phyloP scores from a whole-genome alignment of 306 rosid genomes.

The Casuarina glauca region DNA sequence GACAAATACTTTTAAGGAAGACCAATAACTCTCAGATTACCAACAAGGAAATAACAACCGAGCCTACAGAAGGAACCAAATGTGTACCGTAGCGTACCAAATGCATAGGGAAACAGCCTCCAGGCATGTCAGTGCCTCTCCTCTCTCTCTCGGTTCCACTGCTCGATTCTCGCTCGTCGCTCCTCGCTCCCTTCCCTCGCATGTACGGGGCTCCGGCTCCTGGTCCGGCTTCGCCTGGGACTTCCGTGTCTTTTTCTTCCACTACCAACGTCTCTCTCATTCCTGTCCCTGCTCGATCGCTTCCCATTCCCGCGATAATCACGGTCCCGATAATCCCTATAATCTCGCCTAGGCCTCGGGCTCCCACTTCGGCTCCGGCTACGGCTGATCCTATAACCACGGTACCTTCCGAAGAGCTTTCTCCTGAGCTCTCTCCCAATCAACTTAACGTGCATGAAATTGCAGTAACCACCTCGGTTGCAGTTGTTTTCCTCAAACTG shows the following conservation, averaged over 20 bases:
- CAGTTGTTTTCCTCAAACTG: conserved; percentile 44
- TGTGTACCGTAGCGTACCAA: conserved; percentile 13
- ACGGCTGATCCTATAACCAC: conserved; percentile 35
- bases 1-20: background rate
- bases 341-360: conserved; percentile 42
- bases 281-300: conserved; percentile 30
- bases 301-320: conserved; percentile 26
- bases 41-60: background rate
- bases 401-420: conserved; percentile 52
- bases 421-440: conserved; percentile 66
- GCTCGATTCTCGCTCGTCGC: conserved; percentile 71
- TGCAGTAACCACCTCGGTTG: conserved; percentile 47
- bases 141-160: conserved; percentile 75
- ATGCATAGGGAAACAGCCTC: background rate
- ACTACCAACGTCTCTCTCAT: conserved; percentile 40
- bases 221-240: conserved; percentile 45
- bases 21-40: background rate
- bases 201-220: conserved; percentile 45
- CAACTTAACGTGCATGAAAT: conserved; percentile 51
- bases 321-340: conserved; percentile 28
- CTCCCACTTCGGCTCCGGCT: conserved; percentile 54
- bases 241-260: conserved; percentile 46
- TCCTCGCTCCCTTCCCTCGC: conserved; percentile 73
- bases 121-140: conserved; percentile 36
- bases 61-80: conserved; percentile 27